Base-by-base conservation (phyloP, 495 filamentous ascomycete genomes). In the Letharia columbiana region DNA sequence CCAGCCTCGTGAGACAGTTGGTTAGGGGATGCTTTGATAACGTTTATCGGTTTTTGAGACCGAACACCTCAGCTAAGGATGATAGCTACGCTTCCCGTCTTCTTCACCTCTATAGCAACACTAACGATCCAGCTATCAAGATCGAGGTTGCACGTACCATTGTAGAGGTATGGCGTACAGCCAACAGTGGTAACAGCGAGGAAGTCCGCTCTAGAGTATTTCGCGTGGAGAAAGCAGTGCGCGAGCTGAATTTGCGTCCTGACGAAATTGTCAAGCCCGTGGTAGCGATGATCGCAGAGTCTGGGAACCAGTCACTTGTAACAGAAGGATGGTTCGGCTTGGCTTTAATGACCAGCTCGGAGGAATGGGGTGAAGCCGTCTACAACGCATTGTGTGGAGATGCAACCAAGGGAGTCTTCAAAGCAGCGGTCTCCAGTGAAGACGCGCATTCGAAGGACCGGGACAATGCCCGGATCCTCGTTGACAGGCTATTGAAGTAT, bases 271-370 rank as follows among this genome's bases (percentile, higher is more conserved):
- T 80, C 4, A 73, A 78, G 37, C 81, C 86, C 9, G 71, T 94
- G 6, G 75, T 80, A 31, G 37, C 12, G 64, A 80, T 79, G 59
- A 86, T 92, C 75, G 77, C 88, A 13, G 39, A 66, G 45, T 81
- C 79, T 9, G 89, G 92, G 65, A 78, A 77, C 4, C 86, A 87
- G 70, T 91, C 87, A 78, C 86, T 88, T 1, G 80, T 86, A 33
- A 78, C 85, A 66, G 89, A 94, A 72, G 85, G 85, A 0, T 85
- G 88, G 77, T 91, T 92, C 71, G 85, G 86, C 5, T 77, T 92
- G 20, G 89, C 89, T 4, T 76, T 92, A 40, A 88, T 93, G 82
- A 82, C 84, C 12, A 78, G 76, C 33, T 76, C 69, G 44, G 68
- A 71, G 17, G 74, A 80, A 15, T 87, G 87, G 5, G 80, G 81